phyloP scores from a whole-genome alignment of 2,329 filamentous ascomycete species.

The Aureobasidium sp. region DNA sequence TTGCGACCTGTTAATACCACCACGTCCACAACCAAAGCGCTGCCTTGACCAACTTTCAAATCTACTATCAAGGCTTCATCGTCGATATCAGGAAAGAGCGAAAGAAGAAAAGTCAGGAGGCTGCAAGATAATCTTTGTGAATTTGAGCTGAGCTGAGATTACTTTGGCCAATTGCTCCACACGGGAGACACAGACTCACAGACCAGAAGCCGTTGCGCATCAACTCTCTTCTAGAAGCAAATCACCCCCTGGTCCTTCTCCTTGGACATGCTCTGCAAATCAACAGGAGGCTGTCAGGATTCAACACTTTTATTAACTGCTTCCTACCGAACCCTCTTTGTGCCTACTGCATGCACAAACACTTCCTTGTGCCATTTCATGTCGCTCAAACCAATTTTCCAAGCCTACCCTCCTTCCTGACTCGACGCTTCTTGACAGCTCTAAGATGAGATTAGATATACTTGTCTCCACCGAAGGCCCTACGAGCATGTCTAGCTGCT shows the following conservation, averaged over 20 bases:
- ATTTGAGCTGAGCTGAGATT: constrained; percentile 3
- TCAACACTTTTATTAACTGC: neutral
- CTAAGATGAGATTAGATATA: neutral
- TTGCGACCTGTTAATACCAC: neutral
- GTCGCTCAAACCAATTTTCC: neutral
- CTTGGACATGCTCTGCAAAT: neutral
- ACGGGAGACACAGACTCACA: neutral
- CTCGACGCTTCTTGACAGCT: neutral
- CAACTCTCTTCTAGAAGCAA: neutral
- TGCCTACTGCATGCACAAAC: too few species aligned
- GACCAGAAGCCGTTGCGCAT: neutral
- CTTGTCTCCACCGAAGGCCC: neutral
- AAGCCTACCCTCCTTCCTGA: neutral
- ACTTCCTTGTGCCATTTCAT: neutral
- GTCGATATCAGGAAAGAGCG: neutral
- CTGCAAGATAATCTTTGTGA: neutral
- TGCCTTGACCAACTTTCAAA: neutral
- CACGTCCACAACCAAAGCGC: neutral
- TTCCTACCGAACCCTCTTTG: too few species aligned
- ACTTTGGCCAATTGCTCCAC: constrained; percentile 1
- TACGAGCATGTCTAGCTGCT: neutral
- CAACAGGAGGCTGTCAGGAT: neutral
- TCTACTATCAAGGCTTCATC: neutral
- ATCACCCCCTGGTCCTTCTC: neutral
- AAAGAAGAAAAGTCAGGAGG: neutral